Base-by-base conservation (phyloP, 1,284 basidiomycete genomes). In the Rhizoctonia solani region DNA sequence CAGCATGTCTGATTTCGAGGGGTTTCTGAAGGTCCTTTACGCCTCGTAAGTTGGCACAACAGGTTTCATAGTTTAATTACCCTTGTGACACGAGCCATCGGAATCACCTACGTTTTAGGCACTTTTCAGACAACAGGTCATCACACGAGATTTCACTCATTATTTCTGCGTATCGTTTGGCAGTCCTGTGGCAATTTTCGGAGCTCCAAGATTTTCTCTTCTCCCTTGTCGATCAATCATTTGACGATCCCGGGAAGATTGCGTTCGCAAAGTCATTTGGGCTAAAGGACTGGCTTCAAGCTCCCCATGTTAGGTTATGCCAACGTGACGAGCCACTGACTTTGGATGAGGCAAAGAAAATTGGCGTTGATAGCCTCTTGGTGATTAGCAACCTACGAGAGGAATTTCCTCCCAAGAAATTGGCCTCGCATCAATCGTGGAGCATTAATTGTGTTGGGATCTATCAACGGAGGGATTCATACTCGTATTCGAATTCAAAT, bases 171-270 rank as follows among this genome's bases (percentile, higher is more conserved):
- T 61, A 34, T 37, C 56, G 46, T 16, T 46, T 61, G 4, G 56
- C 56, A 2, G 34, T 34, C 21, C 47, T 47, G 42, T 61, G 44
- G 44, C 47, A 49, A 27, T 61, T 61, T 21, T 14, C 42, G 30
- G 46, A 61, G 11, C 27, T 61, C 14, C 16, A 30, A 4, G n/a
- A 11, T n/a, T 37, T 9, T 27, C 56, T 61, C n/a, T 4, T 61
- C 14, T 19, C 44, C 2, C 19, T 61, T 19, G 56, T 39, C 30
- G 39, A 61, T 5, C n/a, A 47, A 21, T 27, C n/a, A 13, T 30
- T 61, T 16, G 16, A 37, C 44, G 56, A 30, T 21, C 23, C 59
- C 19, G 39, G 50, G 19, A 76, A 75, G 23, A 67, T 69, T 23
- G 54, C 27, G 11, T 27, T 69, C 11, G 69, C 66, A 11, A 47